phyloP scores from a whole-genome alignment of 1,139 yeast species.

The Lodderomyces elongisporus region DNA sequence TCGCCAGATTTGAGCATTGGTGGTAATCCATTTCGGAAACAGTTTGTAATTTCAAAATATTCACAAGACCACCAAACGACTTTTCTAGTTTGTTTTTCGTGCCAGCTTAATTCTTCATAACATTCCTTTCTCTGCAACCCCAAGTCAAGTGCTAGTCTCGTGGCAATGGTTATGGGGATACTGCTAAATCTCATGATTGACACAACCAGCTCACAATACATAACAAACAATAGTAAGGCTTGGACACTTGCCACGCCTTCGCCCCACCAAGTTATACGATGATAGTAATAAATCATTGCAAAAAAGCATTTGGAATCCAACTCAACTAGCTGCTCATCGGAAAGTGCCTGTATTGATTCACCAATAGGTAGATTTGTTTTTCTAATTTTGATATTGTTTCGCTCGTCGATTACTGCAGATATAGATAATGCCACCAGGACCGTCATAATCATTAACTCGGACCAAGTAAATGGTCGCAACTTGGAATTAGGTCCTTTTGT shows the following conservation, averaged over 20 bases:
- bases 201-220: constrained; percentile 40
- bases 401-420: constrained; percentile 8
- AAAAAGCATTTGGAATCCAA: constrained; percentile 24
- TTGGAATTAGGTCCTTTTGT: constrained; percentile 8
- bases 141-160: constrained; percentile 55
- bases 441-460: constrained; percentile 9
- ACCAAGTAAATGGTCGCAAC: constrained; percentile 13
- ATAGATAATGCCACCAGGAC: constrained; percentile 6
- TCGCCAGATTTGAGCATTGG: constrained; percentile 50
- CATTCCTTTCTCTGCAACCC: constrained; percentile 63
- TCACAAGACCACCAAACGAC: constrained; percentile 56
- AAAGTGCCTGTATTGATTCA: constrained; percentile 2
- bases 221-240: constrained; percentile 41
- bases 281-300: constrained; percentile 43
- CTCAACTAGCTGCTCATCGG: constrained; percentile 14
- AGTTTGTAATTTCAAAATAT: constrained; percentile 46
- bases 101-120: constrained; percentile 30
- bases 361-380: constrained; percentile 3
- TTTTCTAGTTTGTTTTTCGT: constrained; percentile 36
- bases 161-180: constrained; percentile 46
- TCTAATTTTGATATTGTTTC: constrained; percentile 6
- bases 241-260: constrained; percentile 49
- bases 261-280: constrained; percentile 39
- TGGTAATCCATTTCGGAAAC: constrained; percentile 55
- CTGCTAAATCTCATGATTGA: constrained; percentile 39